Base-by-base conservation (phyloP, 2,329 filamentous ascomycete species). In the Diaporthe citriasiana region DNA sequence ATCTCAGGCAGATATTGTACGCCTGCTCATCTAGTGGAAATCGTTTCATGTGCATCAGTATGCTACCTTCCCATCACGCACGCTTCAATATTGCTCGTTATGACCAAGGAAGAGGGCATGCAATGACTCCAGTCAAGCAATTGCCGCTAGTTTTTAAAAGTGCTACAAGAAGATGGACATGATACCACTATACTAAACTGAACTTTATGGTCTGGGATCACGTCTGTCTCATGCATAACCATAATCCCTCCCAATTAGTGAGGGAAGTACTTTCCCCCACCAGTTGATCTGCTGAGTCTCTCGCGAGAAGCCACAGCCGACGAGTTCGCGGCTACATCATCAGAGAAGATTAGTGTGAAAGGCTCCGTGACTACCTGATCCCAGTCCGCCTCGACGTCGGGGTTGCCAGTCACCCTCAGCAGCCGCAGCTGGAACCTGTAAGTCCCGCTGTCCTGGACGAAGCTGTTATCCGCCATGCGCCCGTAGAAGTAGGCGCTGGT, bases 351-450 rank as follows among this genome's bases (percentile, higher is more conserved):
- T n/a, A 68, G 47, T n/a, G 63, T 68, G 47, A 72, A 72, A 35
- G 70, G 47, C 35, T 72, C 70, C 2, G 70, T 72, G 2, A 66
- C 70, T 6, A 72, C 59, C 50, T 72, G 57, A 27, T 79, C 76
- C 74, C 77, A 81, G 51, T 80, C 80, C 27, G 76, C 76, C 27
- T 74, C 72, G 38, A 78, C 76, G 0, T 70, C 33, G 17, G 55
- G 55, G 42, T 81, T 77, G 0, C 79, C 80, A 71, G 79, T 79
- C 17, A 79, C 73, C 68, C 73, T 78, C 47, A 80, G 63, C 47
- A 74, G 76, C 12, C 76, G 74, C 22, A 75, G 76, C 30, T 78
- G 75, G 33, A 81, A 75, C 50, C 59, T 69, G 40, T 81, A 81
- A 1, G 56, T 65, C 1, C 80, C 80, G 47, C 76, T 76, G 1